Percentiles rank a stretch among this genome's conserved stretches.
Evolutionary conservation across 2,329 filamentous ascomycete species (phyloP).

Genomic region (Apiospora marii): DNA sequence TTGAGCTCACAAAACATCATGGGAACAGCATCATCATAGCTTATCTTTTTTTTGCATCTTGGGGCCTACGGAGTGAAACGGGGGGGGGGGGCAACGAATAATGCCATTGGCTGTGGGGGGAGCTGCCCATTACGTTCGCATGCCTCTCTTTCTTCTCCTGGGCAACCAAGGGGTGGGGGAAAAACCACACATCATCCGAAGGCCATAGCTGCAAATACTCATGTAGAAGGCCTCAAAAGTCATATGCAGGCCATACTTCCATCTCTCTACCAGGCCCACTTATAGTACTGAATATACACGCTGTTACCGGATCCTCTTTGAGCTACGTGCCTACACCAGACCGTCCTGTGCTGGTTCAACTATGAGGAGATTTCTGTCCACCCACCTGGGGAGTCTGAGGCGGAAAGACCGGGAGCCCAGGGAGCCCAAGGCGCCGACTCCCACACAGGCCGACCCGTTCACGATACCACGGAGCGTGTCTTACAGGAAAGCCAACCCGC

Average conservation of each 20-base stretch:
- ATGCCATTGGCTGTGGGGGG: background rate
- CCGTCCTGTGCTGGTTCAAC: background rate
- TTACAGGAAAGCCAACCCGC: background rate
- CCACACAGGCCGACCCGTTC: background rate
- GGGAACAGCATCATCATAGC: background rate
- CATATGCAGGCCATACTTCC: background rate
- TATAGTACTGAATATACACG: conserved; percentile 1
- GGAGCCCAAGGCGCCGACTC: background rate
- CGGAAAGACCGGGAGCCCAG: background rate
- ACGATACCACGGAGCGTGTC: conserved; percentile 6
- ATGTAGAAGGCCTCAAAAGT: background rate
- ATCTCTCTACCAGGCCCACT: background rate
- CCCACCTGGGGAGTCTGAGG: background rate
- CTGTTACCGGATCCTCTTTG: background rate
- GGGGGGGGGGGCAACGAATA: background rate
- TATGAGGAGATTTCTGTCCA: background rate
- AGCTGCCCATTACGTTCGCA: background rate
- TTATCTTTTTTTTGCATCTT: background rate
- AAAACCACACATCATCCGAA: background rate
- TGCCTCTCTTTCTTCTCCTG: background rate
- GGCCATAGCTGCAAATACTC: background rate
- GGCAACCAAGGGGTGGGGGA: background rate
- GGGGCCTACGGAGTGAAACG: background rate
- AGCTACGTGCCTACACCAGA: background rate
- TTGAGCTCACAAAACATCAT: conserved; percentile 7